Evolutionary conservation across 1,284 basidiomycete genomes (phyloP).

Genomic region (Sparassis latifolia): DNA sequence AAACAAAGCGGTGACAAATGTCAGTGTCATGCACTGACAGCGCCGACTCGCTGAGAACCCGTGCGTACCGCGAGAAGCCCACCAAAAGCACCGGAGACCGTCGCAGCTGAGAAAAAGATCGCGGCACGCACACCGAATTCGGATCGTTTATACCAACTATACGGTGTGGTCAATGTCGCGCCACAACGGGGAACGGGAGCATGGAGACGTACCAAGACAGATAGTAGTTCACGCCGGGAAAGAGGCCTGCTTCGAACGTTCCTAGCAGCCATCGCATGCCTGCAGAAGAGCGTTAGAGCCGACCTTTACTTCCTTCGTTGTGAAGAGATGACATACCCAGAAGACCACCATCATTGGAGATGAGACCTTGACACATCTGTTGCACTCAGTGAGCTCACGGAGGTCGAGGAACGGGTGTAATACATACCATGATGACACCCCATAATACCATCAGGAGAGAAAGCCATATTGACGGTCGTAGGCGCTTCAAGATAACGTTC

Average conservation of each 20-base stretch:
- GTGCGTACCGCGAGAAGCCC: slow-evolving; percentile 54
- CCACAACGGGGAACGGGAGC: neutral
- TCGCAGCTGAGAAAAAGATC: slow-evolving; percentile 71
- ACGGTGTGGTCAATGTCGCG: neutral
- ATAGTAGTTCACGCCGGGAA: slow-evolving; percentile 62
- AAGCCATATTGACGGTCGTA: slow-evolving; percentile 66
- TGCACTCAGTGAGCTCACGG: neutral
- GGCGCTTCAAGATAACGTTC: slow-evolving; percentile 63
- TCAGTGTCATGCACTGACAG: neutral
- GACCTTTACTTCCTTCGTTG: neutral
- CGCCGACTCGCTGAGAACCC: neutral
- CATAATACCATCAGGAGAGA: slow-evolving; percentile 58
- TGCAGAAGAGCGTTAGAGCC: slow-evolving; percentile 14
- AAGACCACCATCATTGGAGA: slow-evolving; percentile 57
- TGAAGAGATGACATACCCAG: slow-evolving; percentile 37
- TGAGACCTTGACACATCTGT: slow-evolving; percentile 63
- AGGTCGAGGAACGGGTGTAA: neutral
- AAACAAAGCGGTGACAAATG: neutral
- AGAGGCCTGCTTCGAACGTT: slow-evolving; percentile 68
- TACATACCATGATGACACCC: slow-evolving; percentile 63
- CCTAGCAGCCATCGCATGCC: slow-evolving; percentile 64
- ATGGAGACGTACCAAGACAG: slow-evolving; percentile 48
- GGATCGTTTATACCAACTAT: slow-evolving; percentile 44
- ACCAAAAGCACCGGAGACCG: slow-evolving; percentile 66
- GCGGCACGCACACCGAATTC: slow-evolving; percentile 64